Evolutionary conservation across 345 rosid species (phyloP).

Genomic region (Arabis hirsuta): DNA sequence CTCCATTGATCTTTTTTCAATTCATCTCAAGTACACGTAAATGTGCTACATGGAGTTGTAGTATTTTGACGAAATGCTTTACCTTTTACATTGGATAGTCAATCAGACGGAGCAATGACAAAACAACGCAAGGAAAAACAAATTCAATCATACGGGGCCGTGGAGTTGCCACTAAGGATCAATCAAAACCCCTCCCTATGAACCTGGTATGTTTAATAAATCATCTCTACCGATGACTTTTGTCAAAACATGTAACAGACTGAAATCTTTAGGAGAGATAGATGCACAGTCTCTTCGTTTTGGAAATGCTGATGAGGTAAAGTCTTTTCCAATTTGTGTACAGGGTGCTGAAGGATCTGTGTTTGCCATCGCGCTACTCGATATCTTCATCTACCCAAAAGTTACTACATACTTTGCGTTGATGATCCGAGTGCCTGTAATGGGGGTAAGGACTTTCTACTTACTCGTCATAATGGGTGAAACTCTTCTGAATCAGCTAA

Average conservation of each 20-base stretch:
- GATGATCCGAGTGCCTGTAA: slow-evolving; percentile 71
- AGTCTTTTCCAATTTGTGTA: slow-evolving; percentile 9
- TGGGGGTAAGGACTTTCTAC: slow-evolving; percentile 53
- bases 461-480: slow-evolving; percentile 19
- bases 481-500: slow-evolving; percentile 12
- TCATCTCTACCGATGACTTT: neutral
- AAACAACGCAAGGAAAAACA: no score
- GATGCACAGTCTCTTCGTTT: neutral
- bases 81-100: slow-evolving; percentile 7
- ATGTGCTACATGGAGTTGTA: neutral
- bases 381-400: slow-evolving; percentile 73
- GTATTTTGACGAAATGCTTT: neutral
- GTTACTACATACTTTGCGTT: slow-evolving; percentile 63
- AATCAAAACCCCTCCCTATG: slow-evolving; percentile 49
- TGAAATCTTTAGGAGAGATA: slow-evolving; percentile 7
- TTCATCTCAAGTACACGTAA: neutral
- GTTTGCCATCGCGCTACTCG: slow-evolving; percentile 75
- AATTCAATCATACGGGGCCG: slow-evolving; percentile 6
- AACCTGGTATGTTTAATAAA: slow-evolving; percentile 52
- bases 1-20: neutral
- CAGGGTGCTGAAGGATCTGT: slow-evolving; percentile 91
- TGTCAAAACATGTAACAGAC: neutral
- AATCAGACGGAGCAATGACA: slow-evolving; percentile 42
- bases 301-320: neutral
- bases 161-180: slow-evolving; percentile 49